phyloP scores from a whole-genome alignment of 768 basidiomycete species.

The Naganishia antarctica region DNA sequence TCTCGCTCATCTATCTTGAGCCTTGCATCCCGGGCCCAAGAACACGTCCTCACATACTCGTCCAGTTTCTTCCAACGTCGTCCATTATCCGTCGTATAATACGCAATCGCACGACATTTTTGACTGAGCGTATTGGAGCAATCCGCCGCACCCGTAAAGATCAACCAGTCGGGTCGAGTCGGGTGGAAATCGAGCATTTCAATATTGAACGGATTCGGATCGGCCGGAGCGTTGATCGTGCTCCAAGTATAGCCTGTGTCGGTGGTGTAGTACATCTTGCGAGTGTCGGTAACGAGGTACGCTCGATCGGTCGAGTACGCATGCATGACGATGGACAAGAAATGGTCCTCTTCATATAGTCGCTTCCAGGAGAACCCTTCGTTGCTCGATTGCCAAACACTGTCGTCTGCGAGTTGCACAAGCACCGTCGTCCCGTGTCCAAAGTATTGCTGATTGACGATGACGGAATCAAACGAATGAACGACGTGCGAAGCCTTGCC shows the following conservation, averaged over 20 bases:
- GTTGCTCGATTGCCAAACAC: slow-evolving; percentile 89
- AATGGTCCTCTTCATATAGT: slow-evolving; percentile 58
- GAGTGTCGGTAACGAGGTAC: slow-evolving; percentile 72
- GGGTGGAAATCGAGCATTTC: slow-evolving; percentile 84
- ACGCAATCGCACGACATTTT: slow-evolving; percentile 69
- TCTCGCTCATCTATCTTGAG: slow-evolving; percentile 75
- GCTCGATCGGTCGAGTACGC: slow-evolving; percentile 71
- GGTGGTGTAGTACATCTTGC: slow-evolving; percentile 71
- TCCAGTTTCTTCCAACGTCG: slow-evolving; percentile 71
- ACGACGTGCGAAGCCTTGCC: slow-evolving; percentile 72
- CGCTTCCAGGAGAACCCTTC: slow-evolving; percentile 89
- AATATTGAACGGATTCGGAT: slow-evolving; percentile 72
- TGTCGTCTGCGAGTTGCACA: slow-evolving; percentile 67
- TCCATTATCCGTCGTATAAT: slow-evolving; percentile 73
- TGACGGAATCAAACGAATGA: slow-evolving; percentile 44
- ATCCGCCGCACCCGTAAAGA: slow-evolving; percentile 76
- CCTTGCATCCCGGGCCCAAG: slow-evolving; percentile 78
- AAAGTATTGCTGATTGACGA: slow-evolving; percentile 81
- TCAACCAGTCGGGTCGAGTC: slow-evolving; percentile 65
- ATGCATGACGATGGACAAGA: slow-evolving; percentile 85
- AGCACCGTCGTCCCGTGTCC: slow-evolving; percentile 74
- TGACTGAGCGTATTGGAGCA: slow-evolving; percentile 55
- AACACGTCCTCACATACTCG: slow-evolving; percentile 80
- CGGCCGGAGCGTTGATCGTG: slow-evolving; percentile 57
- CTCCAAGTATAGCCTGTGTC: slow-evolving; percentile 74